Evolutionary conservation across 768 basidiomycete species (phyloP).

Genomic region (Trametes elegans): DNA sequence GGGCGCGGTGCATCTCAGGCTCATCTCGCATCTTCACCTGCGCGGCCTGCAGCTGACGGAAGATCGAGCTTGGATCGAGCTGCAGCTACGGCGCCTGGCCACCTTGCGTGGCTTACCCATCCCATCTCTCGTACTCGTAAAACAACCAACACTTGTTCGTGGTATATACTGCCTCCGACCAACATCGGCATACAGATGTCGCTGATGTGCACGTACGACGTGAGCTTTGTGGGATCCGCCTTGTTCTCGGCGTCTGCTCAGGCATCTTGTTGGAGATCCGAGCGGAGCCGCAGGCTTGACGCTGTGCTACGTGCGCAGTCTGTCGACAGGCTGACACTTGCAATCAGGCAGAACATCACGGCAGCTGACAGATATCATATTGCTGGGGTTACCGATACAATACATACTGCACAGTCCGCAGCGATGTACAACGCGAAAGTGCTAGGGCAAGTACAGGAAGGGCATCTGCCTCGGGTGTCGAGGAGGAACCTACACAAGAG

Average conservation of each 20-base stretch:
- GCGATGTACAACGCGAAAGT: neutral
- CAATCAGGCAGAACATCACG: neutral
- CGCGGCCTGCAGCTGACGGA: neutral
- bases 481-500: slow-evolving; percentile 10
- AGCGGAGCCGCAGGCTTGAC: neutral
- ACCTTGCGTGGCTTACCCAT: too few species aligned
- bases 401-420: neutral
- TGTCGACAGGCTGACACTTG: too few species aligned
- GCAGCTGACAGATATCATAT: neutral
- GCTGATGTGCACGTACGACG: too few species aligned
- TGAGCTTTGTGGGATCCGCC: too few species aligned
- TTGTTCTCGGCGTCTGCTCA: neutral
- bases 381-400: neutral
- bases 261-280: neutral
- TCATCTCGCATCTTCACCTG: neutral
- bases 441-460: neutral
- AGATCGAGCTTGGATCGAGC: neutral
- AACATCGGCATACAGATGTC: too few species aligned
- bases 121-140: too few species aligned
- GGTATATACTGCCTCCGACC: too few species aligned
- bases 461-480: slow-evolving; percentile 5
- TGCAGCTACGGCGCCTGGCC: neutral
- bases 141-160: too few species aligned
- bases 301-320: neutral
- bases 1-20: slow-evolving; percentile 1